Evolutionary conservation across 176 grass and related monocot genomes (phyloP).

Genomic region (Ananas comosus): DNA sequence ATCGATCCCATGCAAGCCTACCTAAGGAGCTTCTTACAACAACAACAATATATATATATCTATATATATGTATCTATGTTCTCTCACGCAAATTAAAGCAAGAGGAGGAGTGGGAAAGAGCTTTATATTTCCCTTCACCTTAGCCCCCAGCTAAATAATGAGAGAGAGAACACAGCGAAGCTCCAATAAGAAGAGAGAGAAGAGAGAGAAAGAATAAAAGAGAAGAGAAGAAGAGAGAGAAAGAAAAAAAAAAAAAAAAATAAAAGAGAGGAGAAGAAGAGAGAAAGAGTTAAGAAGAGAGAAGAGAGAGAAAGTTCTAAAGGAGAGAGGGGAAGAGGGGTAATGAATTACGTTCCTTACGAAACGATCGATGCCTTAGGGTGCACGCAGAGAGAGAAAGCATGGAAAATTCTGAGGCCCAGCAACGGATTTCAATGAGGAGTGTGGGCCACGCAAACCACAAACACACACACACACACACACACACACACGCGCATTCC

Average conservation of each 20-base stretch:
- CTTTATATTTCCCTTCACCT: background rate
- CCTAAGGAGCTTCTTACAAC: no score
- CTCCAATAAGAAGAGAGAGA: background rate
- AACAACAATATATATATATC: background rate
- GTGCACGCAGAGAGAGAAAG: constrained; percentile 8
- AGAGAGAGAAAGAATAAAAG: background rate
- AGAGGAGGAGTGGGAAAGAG: background rate
- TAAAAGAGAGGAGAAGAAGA: background rate
- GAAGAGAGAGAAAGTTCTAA: background rate
- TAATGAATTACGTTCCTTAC: constrained; percentile 10
- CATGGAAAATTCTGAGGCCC: background rate
- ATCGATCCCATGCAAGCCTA: no score
- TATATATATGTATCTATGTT: background rate
- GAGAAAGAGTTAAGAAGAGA: no score
- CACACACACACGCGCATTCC: no score
- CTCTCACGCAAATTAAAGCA: background rate
- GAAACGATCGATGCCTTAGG: constrained; percentile 6
- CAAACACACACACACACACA: no score
- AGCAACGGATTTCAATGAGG: constrained; percentile 2
- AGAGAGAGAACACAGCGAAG: background rate
- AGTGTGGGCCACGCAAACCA: background rate
- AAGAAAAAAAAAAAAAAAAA: background rate
- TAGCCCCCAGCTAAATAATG: background rate
- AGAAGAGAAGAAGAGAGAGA: background rate
- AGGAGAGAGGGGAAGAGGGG: background rate